Conservation (phyloP, 1,284 basidiomycete genomes). For the Ustilago sp. region DNA sequence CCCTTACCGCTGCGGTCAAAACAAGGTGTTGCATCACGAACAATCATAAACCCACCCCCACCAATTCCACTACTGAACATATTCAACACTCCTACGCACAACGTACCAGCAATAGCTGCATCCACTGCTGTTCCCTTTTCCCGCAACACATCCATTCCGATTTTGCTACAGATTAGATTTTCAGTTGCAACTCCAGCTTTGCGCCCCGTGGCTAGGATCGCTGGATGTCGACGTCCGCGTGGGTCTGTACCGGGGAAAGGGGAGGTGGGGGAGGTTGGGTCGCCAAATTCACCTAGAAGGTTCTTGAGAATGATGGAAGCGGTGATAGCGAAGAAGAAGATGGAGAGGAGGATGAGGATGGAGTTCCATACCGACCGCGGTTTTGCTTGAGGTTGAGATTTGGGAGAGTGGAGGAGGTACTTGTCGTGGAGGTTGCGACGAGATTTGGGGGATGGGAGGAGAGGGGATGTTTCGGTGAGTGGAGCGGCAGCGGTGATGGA, state of each 20-base stretch:
- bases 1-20: constrained; percentile 67
- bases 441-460: constrained; percentile 14
- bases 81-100: constrained; percentile 70
- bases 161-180: constrained; percentile 45
- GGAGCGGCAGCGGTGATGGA: constrained; percentile 8
- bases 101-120: constrained; percentile 77
- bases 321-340: constrained; percentile 38
- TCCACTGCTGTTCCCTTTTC: constrained; percentile 92
- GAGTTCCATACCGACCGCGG: constrained; percentile 25
- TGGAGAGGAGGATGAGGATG: constrained; percentile 45
- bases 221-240: constrained; percentile 46
- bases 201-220: constrained; percentile 42
- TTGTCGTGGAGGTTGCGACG: constrained; percentile 1
- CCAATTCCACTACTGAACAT: constrained; percentile 71
- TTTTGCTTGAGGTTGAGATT: constrained; percentile 8
- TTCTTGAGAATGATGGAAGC: constrained; percentile 46
- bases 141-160: constrained; percentile 65
- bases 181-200: constrained; percentile 60
- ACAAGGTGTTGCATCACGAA: constrained; percentile 72
- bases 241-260: constrained; percentile 12
- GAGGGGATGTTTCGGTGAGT: constrained; percentile 23
- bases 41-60: constrained; percentile 67
- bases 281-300: constrained; percentile 37
- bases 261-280: constrained; percentile 4
- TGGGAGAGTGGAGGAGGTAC: not conserved